A percentile compares a stretch with the other conserved stretches of the same genome.
Evolutionary conservation across 169 alveolate species (phyloP).

Genomic region (Neospora caninum): DNA sequence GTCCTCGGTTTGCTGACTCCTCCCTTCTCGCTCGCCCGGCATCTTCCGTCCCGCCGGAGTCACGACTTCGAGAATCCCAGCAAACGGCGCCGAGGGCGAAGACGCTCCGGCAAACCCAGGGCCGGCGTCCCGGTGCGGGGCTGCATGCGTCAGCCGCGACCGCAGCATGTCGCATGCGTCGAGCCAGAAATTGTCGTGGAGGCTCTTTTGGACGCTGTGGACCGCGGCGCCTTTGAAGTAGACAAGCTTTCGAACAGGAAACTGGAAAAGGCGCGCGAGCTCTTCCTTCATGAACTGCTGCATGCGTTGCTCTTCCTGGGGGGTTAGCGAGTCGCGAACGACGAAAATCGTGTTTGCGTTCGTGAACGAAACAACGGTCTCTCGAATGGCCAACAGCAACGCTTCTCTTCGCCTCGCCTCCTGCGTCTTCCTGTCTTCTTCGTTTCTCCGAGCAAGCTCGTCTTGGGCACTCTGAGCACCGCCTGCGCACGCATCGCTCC

Average conservation of each 20-base stretch:
- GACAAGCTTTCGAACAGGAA: not conserved
- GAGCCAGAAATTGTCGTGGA: not conserved
- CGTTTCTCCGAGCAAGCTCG: not conserved
- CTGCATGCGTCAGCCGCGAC: not conserved
- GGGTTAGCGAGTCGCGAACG: not conserved
- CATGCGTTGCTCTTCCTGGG: constrained; percentile 26
- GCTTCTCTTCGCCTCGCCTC: not conserved
- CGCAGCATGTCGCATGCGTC: constrained; percentile 23
- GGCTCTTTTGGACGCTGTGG: not conserved
- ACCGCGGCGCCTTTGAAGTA: not conserved
- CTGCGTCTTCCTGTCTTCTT: no score
- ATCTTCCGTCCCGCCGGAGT: not conserved
- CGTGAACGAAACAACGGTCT: constrained; percentile 6
- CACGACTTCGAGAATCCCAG: not conserved
- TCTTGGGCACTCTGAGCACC: not conserved
- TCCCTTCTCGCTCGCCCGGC: not conserved
- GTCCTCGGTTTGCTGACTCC: not conserved
- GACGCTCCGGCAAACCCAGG: no score
- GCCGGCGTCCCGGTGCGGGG: not conserved
- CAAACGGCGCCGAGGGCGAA: not conserved
- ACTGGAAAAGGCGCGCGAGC: not conserved
- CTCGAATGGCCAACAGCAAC: not conserved
- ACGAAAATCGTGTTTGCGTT: constrained; percentile 6
- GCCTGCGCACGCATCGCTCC: not conserved
- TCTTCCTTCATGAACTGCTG: constrained; percentile 12